Percentiles rank a stretch among this genome's conserved stretches.
Conservation (phyloP, 805 yeast species). For the Lipomyces yamadae region DNA sequence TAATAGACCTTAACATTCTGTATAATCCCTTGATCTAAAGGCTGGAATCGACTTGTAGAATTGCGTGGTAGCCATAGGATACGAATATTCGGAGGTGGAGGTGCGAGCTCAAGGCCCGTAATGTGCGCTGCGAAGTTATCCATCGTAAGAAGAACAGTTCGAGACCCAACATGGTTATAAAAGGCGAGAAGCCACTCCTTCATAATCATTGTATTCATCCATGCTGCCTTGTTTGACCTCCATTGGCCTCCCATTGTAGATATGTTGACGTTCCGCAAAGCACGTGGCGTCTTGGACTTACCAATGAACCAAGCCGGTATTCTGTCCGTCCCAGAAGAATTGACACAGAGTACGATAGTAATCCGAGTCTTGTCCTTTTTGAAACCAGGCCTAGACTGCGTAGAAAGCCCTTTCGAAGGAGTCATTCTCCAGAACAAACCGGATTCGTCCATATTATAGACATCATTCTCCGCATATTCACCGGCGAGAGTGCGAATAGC, state of each 20-base stretch:
- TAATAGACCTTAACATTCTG: slow-evolving; percentile 8
- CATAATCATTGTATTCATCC: background rate
- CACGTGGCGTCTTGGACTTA: background rate
- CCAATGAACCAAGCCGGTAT: slow-evolving; percentile 1
- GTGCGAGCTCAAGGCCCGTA: background rate
- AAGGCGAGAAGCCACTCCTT: slow-evolving; percentile 1
- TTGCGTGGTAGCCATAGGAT: background rate
- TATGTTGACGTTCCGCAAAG: background rate
- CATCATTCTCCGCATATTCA: background rate
- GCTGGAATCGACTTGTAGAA: slow-evolving; percentile 1
- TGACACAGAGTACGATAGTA: slow-evolving; percentile 9
- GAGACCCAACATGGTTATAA: slow-evolving; percentile 3
- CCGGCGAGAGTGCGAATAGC: background rate
- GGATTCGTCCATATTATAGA: slow-evolving; percentile 1
- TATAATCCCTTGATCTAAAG: background rate
- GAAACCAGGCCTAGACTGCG: background rate
- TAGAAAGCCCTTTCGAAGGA: background rate
- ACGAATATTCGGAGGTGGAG: slow-evolving; percentile 3
- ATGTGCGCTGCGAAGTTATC: background rate
- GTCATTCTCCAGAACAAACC: background rate
- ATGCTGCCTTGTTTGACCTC: background rate
- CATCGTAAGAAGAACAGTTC: slow-evolving; percentile 1
- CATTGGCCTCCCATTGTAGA: background rate
- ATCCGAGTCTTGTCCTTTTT: slow-evolving; percentile 4
- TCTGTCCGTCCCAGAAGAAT: slow-evolving; percentile 3